Evolutionary conservation across 2,329 filamentous ascomycete genomes (phyloP).

Genomic region (Clonostachys sp.): DNA sequence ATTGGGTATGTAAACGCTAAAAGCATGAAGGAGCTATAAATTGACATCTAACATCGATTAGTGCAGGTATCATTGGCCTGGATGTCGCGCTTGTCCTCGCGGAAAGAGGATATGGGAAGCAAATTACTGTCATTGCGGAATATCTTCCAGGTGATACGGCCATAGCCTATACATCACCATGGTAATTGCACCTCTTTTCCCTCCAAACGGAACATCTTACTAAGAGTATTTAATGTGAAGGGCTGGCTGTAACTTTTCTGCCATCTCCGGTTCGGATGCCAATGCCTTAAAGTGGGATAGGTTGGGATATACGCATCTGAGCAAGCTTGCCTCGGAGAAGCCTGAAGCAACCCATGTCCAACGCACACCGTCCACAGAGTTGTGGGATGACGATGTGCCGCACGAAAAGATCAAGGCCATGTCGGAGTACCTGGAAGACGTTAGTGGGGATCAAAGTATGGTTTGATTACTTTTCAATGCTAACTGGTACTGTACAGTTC

Average conservation of each 20-base stretch:
- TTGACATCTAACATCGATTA: constrained; percentile 2
- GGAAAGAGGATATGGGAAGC: constrained; percentile 21
- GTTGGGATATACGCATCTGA: constrained; percentile 29
- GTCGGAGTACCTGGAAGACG: constrained; percentile 32
- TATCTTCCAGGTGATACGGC: constrained; percentile 32
- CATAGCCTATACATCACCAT: constrained; percentile 32
- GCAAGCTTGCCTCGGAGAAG: constrained; percentile 19
- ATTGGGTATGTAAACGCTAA: not conserved
- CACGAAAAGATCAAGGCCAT: constrained; percentile 32
- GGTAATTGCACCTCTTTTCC: constrained; percentile 17
- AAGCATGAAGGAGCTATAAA: not conserved
- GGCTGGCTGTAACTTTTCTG: constrained; percentile 39
- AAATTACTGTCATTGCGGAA: constrained; percentile 30
- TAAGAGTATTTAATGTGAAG: constrained; percentile 25
- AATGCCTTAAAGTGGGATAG: constrained; percentile 36
- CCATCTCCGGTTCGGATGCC: constrained; percentile 31
- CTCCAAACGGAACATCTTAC: constrained; percentile 8
- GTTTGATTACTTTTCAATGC: not conserved
- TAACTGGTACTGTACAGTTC: constrained; percentile 14
- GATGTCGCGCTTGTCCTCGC: constrained; percentile 28
- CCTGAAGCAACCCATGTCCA: constrained; percentile 23
- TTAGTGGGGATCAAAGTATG: constrained; percentile 20
- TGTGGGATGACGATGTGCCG: constrained; percentile 31
- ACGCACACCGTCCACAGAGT: constrained; percentile 29
- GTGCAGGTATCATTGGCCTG: constrained; percentile 31